A percentile compares a stretch with the other conserved stretches of the same genome.
These are phyloP conservation scores for Lactifluus piperatus DNA, from an alignment of 768 basidiomycete species.

Conservation along the genomic window DNA sequence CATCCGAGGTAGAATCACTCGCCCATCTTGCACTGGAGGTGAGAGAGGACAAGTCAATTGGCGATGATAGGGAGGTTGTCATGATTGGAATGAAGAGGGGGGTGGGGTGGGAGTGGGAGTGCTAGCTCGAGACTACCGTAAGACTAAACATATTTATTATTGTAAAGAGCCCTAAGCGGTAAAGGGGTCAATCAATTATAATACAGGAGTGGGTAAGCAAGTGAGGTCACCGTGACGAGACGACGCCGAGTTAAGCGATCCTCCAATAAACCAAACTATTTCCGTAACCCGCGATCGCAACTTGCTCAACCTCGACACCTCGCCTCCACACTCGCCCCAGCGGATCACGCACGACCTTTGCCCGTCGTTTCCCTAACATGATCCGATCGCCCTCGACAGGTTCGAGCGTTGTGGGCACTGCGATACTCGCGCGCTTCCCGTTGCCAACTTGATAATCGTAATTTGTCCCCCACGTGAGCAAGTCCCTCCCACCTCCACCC, in stretches of 20 bases:
- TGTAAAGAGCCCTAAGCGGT: not conserved
- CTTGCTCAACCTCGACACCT: conserved; percentile 56
- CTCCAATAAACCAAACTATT: conserved; percentile 68
- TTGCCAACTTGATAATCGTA: conserved; percentile 68
- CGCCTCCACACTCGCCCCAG: conserved; percentile 52
- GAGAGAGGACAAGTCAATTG: conserved; percentile 11
- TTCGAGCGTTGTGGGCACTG: conserved; percentile 45
- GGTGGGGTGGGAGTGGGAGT: not conserved
- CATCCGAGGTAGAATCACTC: conserved; percentile 15
- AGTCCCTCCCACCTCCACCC: conserved; percentile 49
- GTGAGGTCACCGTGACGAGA: too few relatives aligned
- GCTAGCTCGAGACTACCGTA: not conserved
- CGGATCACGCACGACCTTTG: conserved; percentile 48
- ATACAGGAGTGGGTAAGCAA: too few relatives aligned
- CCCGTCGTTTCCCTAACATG: conserved; percentile 45
- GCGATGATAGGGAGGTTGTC: conserved; percentile 9
- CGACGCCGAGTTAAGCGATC: conserved; percentile 31
- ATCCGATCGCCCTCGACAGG: conserved; percentile 46
- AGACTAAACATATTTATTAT: not conserved
- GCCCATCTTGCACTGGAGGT: conserved; percentile 13
- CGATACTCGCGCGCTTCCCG: conserved; percentile 53
- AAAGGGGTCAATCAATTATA: too few relatives aligned
- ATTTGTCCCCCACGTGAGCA: conserved; percentile 68
- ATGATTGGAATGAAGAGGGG: not conserved
- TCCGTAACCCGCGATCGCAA: conserved; percentile 50